These are phyloP conservation scores for Aristolochia contorta DNA, from an alignment of 164 flowering plant species.

Conservation along the genomic window DNA sequence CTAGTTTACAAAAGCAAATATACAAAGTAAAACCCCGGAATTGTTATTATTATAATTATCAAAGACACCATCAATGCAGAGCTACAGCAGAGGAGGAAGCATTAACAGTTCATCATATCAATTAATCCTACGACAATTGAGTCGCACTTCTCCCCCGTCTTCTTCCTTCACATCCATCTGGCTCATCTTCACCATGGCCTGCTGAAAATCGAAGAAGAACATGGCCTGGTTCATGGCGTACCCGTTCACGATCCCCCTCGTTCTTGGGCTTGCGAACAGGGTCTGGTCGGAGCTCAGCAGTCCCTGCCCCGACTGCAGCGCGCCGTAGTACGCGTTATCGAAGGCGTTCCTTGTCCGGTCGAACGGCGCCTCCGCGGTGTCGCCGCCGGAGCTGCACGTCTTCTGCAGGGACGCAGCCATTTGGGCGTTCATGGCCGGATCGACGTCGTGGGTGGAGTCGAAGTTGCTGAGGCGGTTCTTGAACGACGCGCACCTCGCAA, in stretches of 20 bases:
- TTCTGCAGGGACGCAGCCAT: constrained; percentile 37
- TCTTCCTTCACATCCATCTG: constrained; percentile 64
- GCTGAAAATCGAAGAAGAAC: constrained; percentile 73
- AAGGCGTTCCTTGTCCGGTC: constrained; percentile 49
- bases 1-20: no score
- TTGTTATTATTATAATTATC: no score
- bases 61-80: no score
- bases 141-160: constrained; percentile 56
- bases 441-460: constrained; percentile 33
- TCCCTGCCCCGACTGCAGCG: constrained; percentile 34
- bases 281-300: constrained; percentile 76
- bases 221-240: constrained; percentile 65
- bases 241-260: constrained; percentile 41
- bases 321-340: constrained; percentile 54
- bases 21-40: no score
- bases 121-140: constrained; percentile 49
- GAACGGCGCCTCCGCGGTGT: constrained; percentile 55
- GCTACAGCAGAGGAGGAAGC: no score
- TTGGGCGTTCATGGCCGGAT: constrained; percentile 37
- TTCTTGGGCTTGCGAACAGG: constrained; percentile 28
- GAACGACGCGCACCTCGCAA: constrained; percentile 83
- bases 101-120: neutral
- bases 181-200: constrained; percentile 78
- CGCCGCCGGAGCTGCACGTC: constrained; percentile 66
- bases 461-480: constrained; percentile 45